Evolutionary conservation across 148 eudicot genomes (phyloP).

Genomic region (Fagopyrum esculentum): DNA sequence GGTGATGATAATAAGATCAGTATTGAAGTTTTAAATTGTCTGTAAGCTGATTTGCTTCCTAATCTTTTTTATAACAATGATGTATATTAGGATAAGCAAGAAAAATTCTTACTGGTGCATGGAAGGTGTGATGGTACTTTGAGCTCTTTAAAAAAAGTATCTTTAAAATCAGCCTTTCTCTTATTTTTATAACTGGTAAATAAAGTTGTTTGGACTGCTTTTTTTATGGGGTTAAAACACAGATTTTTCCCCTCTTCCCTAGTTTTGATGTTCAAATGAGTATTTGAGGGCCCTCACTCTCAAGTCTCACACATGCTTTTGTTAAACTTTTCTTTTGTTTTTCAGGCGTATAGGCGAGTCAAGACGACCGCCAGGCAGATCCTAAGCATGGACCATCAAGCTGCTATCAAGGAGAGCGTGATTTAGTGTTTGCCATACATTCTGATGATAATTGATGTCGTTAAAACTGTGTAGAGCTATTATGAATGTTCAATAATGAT

Average conservation of each 20-base stretch:
- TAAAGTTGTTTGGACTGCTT: constrained; percentile 13
- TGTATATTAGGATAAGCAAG: background rate
- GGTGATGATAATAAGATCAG: background rate
- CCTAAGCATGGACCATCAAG: background rate
- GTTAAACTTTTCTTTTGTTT: background rate
- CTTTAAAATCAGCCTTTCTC: constrained; percentile 16
- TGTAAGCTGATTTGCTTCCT: background rate
- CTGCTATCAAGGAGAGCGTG: background rate
- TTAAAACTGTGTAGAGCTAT: background rate
- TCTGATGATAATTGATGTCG: background rate
- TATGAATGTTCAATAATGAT: background rate
- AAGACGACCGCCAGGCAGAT: constrained; percentile 15
- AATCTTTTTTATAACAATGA: background rate
- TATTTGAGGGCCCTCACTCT: constrained; percentile 1
- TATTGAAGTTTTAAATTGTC: background rate
- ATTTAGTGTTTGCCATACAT: background rate
- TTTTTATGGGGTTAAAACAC: background rate
- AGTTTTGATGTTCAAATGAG: constrained; percentile 15
- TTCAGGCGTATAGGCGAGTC: constrained; percentile 17
- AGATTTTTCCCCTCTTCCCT: background rate
- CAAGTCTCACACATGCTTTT: background rate
- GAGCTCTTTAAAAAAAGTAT: constrained; percentile 14
- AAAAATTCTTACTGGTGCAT: constrained; percentile 1
- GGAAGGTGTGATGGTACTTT: background rate
- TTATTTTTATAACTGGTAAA: constrained; percentile 18